Conservation (phyloP, 257 asterid genomes). For the Solanum chiquidenum region DNA sequence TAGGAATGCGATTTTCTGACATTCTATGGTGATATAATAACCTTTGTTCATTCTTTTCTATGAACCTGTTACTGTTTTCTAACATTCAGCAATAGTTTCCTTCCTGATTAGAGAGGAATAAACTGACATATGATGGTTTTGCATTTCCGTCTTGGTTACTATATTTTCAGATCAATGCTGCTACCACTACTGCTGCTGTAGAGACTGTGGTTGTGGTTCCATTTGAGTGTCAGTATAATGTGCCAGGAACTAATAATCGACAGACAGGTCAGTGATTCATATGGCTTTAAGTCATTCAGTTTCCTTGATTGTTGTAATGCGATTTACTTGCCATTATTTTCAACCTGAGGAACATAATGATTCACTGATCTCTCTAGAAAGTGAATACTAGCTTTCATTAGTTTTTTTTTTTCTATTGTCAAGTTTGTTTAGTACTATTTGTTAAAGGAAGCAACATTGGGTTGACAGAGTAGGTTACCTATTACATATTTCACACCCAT, state of each 20-base stretch:
- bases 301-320: background rate
- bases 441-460: background rate
- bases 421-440: background rate
- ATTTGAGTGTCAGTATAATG: conserved; percentile 38
- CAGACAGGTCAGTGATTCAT: conserved; percentile 44
- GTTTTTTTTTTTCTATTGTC: background rate
- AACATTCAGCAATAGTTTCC: background rate
- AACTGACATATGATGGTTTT: conserved; percentile 9
- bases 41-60: background rate
- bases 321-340: background rate
- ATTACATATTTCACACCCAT: background rate
- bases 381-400: background rate
- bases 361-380: background rate
- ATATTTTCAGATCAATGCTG: conserved; percentile 33
- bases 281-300: background rate
- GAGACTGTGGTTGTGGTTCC: conserved; percentile 22
- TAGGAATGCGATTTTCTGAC: background rate
- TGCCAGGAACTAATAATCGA: conserved; percentile 42
- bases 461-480: background rate
- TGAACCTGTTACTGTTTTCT: background rate
- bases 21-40: background rate
- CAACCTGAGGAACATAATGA: background rate
- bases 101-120: background rate
- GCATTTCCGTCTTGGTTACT: conserved; percentile 1
- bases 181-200: conserved; percentile 28